Evolutionary conservation across 106 monocot genomes (phyloP).

Genomic region (Xerophyta viscosa): DNA sequence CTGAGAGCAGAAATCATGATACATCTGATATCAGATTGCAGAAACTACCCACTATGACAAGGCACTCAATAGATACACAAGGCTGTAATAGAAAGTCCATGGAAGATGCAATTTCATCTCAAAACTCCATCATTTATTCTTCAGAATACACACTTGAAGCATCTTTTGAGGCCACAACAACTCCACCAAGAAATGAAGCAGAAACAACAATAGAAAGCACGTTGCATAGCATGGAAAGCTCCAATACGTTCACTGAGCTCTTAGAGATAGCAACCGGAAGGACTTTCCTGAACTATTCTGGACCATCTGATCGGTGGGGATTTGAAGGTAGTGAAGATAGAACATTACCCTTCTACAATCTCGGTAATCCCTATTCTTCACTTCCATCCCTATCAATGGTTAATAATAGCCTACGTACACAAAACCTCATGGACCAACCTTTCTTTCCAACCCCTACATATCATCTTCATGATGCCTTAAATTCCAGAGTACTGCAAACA

Average conservation of each 20-base stretch:
- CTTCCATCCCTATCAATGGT: constrained; percentile 6
- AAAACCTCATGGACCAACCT: background rate
- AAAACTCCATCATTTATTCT: too few species aligned
- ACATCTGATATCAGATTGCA: too few species aligned
- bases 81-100: too few species aligned
- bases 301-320: background rate
- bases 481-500: background rate
- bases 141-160: constrained; percentile 14
- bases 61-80: too few species aligned
- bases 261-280: constrained; percentile 35
- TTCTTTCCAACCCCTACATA: background rate
- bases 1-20: too few species aligned
- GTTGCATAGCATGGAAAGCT: constrained; percentile 12
- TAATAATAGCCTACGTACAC: background rate
- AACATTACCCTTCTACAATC: background rate
- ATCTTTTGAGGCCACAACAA: constrained; percentile 6
- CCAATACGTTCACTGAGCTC: constrained; percentile 53
- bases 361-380: background rate
- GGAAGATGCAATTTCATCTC: constrained; percentile 40
- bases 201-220: constrained; percentile 12
- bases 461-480: background rate
- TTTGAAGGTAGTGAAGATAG: background rate
- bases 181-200: constrained; percentile 13
- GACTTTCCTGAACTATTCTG: constrained; percentile 1
- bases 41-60: too few species aligned